These are phyloP conservation scores for Pochonia chlamydosporia DNA, from an alignment of 2,329 filamentous ascomycete genomes.

Conservation along the genomic window DNA sequence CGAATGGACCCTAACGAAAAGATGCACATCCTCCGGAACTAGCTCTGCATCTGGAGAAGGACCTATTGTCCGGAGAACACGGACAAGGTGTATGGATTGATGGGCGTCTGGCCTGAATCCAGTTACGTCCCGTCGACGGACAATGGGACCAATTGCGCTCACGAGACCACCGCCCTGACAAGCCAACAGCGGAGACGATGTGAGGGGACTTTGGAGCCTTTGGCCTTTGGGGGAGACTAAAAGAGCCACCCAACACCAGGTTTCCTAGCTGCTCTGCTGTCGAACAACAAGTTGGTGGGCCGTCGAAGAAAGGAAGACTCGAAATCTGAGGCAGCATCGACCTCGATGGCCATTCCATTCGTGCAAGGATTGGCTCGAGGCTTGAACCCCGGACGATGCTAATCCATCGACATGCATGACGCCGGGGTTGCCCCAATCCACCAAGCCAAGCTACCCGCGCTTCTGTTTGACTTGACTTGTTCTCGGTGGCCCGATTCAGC, in stretches of 20 bases:
- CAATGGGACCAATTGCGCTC: too few relatives aligned
- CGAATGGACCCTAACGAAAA: background rate
- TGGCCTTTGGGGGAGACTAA: too few relatives aligned
- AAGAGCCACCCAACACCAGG: too few relatives aligned
- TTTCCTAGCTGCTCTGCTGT: too few relatives aligned
- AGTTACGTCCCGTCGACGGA: too few relatives aligned
- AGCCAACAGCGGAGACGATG: background rate
- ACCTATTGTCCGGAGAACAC: background rate
- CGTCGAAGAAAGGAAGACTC: too few relatives aligned
- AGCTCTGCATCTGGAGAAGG: background rate
- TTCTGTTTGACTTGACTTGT: background rate
- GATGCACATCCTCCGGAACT: background rate
- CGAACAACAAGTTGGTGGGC: too few relatives aligned
- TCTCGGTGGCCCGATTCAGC: constrained; percentile 1
- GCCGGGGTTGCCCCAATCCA: background rate
- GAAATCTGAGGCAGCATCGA: background rate
- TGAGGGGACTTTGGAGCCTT: background rate
- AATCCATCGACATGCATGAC: background rate
- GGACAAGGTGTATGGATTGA: too few relatives aligned
- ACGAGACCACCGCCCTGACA: background rate
- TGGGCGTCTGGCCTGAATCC: too few relatives aligned
- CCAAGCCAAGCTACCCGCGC: background rate
- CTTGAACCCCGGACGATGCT: background rate
- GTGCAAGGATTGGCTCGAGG: background rate
- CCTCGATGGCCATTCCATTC: too few relatives aligned